phyloP scores from a whole-genome alignment of 441 rosid species.

The Brassica balearica region DNA sequence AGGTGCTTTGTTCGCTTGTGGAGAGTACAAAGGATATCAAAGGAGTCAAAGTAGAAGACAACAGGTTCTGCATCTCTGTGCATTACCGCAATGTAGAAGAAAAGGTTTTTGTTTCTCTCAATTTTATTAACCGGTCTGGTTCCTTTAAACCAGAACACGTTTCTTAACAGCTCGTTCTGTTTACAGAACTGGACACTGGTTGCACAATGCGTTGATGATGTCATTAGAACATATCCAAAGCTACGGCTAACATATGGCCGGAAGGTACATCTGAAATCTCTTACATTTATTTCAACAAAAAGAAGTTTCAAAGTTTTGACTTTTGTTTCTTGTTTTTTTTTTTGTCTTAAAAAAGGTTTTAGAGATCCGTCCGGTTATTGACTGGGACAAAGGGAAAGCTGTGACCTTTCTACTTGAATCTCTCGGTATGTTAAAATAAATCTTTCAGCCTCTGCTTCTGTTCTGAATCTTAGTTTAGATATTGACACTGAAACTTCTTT shows the following conservation, averaged over 20 bases:
- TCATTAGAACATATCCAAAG: slow-evolving; percentile 67
- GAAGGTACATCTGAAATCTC: slow-evolving; percentile 61
- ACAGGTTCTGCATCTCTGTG: slow-evolving; percentile 91
- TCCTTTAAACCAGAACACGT: neutral
- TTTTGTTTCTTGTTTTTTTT: slow-evolving; percentile 5
- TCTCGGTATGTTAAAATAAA: slow-evolving; percentile 56
- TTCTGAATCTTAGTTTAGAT: neutral
- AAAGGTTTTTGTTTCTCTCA: slow-evolving; percentile 51
- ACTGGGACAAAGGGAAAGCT: slow-evolving; percentile 99
- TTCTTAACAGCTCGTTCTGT: neutral
- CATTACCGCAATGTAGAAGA: slow-evolving; percentile 94
- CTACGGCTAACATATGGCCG: slow-evolving; percentile 88
- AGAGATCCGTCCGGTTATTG: slow-evolving; percentile 89
- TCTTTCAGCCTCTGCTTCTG: slow-evolving; percentile 16
- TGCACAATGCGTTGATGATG: slow-evolving; percentile 62
- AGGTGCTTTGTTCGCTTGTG: slow-evolving; percentile 74
- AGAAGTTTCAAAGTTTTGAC: slow-evolving; percentile 6
- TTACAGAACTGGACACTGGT: slow-evolving; percentile 76
- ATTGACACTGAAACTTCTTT: slow-evolving; percentile 19
- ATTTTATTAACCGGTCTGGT: neutral
- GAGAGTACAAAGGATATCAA: slow-evolving; percentile 67
- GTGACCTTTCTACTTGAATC: slow-evolving; percentile 91
- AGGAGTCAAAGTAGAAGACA: slow-evolving; percentile 86
- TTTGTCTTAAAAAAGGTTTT: slow-evolving; percentile 46
- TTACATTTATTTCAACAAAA: neutral